Evolutionary conservation across 257 asterid species (phyloP), one percentile per base, ranked within the genome.

Genomic region (Vinca minor): DNA sequence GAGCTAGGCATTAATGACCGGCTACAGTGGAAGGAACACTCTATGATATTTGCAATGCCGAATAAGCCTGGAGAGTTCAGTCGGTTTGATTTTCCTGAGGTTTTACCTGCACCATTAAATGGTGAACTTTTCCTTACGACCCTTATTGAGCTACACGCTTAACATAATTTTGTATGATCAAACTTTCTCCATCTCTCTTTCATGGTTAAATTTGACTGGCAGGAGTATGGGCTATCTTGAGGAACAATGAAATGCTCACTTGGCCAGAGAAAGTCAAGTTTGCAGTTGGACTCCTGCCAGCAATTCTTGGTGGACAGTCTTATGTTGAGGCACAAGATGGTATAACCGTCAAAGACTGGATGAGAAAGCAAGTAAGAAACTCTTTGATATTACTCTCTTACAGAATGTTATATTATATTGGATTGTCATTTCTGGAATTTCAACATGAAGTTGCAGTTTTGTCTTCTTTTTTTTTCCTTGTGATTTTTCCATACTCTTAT

Each of bases 21-120:
- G 45, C 70, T 93, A 76, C 98, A 93, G 64, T 93, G 98, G 98
- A 93, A 93, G 74, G 98, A 89, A 76, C 98, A 93, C 62, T 89
- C 98, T 25, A 93, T 93, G 98, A 93, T 89, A 73, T 93, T 93
- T 69, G 97, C 98, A 21, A 87, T 89, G 98, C 98, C 98, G 45
- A 87, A 59, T 78, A 93, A 87, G 77, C 98, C 97, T 0, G 98
- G 98, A 67, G 89, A 93, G 62, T 93, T 87, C 79, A 93, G 98
- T 82, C 83, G 98, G 66, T 93, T 93, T 38, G 97, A 93, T 74
- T 93, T 93, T 66, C 90, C 95, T 2, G 92, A 93, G 75, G 60
- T 69, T 69, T 77, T 93, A 50, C 98, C 98, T 13, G 85, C 98
- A 4, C 98, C 98, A 54, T 71, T 93, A 71, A 89, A 93, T 14